Base-by-base conservation (phyloP, 805 yeast genomes). In the Ogataea haglerorum region DNA sequence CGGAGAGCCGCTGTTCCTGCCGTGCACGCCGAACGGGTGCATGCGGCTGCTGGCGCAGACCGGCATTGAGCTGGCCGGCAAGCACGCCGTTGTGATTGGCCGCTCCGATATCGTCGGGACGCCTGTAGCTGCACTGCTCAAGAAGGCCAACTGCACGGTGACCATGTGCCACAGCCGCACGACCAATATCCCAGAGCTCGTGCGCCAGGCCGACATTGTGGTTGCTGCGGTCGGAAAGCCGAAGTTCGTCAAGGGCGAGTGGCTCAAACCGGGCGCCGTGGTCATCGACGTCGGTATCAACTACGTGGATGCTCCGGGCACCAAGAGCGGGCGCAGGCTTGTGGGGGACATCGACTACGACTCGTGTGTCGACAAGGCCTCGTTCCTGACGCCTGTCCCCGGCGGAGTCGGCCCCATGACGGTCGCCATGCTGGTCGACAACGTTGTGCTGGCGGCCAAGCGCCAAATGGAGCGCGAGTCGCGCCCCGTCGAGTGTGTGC, bases 361-460 rank as follows among this genome's bases (percentile, higher is more conserved):
- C 34, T 64, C 73, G 26, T 78, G 82, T 41, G 64, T 67, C 38
- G 63, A 67, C 27, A 75, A 70, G 48, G 81, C 89, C 4, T 70
- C 81, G 6, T 71, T 73, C 53, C 70, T 85, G 48, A 85, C 95
- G n/a, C 95, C 95, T 8, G 95, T 85, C 43, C 95, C 95, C 38
- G 95, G 95, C 60, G 95, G 95, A 51, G 95, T 85, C 49, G 95
- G 95, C 38, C 95, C 95, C 58, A 85, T 85, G 95, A 85, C 95
- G 10, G 91, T 85, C 33, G 93, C 93, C 19, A 81, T 82, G 78
- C 68, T 85, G 42, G 76, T 83, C 61, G 79, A 78, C 49, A 85
- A 85, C 60, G 89, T 85, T 21, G 67, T 80, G 27, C 64, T 70
- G 40, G 83, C 90, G 37, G 90, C 93, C 28, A 73, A 80, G 59